Conservation (phyloP, 495 filamentous ascomycete species). For the Penicilliopsis zonata region DNA sequence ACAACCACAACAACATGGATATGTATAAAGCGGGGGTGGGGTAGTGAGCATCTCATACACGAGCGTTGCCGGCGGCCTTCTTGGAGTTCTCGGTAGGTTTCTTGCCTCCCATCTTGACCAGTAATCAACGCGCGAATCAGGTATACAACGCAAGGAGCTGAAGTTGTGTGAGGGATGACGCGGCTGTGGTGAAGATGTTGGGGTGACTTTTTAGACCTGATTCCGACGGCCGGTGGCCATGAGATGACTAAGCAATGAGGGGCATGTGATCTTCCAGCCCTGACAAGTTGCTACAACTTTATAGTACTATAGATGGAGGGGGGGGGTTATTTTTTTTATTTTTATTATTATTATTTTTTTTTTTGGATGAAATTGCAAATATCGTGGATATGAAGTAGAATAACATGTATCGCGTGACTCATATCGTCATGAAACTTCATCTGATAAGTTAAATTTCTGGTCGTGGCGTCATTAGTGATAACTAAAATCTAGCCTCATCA, state of each 20-base stretch:
- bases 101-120: constrained; percentile 36
- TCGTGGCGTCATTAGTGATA: too few species aligned
- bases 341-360: too few species aligned
- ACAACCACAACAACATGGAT: constrained; percentile 1
- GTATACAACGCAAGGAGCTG: background rate
- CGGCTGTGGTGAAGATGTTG: background rate
- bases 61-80: constrained; percentile 80
- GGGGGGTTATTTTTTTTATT: too few species aligned
- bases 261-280: constrained; percentile 3
- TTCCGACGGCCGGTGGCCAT: background rate
- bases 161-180: background rate
- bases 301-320: too few species aligned
- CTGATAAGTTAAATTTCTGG: too few species aligned
- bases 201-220: background rate
- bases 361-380: too few species aligned
- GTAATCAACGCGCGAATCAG: background rate
- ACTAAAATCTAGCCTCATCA: too few species aligned
- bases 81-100: constrained; percentile 72
- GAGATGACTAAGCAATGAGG: constrained; percentile 1
- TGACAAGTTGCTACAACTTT: too few species aligned
- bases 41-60: constrained; percentile 22
- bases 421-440: too few species aligned
- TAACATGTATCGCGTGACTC: too few species aligned
- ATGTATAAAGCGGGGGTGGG: constrained; percentile 19
- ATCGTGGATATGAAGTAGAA: too few species aligned